phyloP scores from a whole-genome alignment of 2,329 filamentous ascomycete species.

The Chalaropsis ovoidea region DNA sequence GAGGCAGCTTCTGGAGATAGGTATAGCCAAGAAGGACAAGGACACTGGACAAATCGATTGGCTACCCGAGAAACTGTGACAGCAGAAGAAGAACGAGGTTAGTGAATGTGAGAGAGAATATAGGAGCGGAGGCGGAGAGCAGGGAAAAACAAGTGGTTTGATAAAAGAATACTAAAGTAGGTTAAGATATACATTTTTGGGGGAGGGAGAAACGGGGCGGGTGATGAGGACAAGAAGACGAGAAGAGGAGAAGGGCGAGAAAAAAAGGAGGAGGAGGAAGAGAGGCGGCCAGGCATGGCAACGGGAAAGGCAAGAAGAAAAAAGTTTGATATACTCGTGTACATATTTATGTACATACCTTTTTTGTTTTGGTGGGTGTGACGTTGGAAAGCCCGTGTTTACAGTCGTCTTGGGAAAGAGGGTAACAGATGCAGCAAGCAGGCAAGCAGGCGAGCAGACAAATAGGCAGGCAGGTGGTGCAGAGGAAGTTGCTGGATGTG shows the following conservation, averaged over 20 bases:
- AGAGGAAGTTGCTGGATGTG: neutral
- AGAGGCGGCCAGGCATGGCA: neutral
- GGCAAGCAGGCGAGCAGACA: neutral
- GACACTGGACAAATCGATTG: neutral
- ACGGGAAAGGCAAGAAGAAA: neutral
- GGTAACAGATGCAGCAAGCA: neutral
- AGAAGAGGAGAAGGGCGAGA: neutral
- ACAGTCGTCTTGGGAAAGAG: neutral
- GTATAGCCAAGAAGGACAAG: neutral
- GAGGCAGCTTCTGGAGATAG: neutral
- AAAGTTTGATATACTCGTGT: constrained; percentile 5
- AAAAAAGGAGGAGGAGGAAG: neutral
- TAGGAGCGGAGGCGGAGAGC: neutral
- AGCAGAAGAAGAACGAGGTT: neutral
- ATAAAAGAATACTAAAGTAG: constrained; percentile 10
- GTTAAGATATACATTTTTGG: constrained; percentile 11
- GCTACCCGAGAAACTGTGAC: constrained; percentile 1
- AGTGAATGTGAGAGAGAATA: neutral
- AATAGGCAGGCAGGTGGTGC: neutral
- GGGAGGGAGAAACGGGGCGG: neutral
- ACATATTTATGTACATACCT: neutral
- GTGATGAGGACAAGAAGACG: neutral
- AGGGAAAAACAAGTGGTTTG: neutral
- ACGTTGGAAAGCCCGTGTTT: neutral
- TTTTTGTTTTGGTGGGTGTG: constrained; percentile 8